A percentile compares a stretch with the other conserved stretches of the same genome.
These are phyloP conservation scores for Populus nigra DNA, from an alignment of 345 rosid species.

Conservation along the genomic window DNA sequence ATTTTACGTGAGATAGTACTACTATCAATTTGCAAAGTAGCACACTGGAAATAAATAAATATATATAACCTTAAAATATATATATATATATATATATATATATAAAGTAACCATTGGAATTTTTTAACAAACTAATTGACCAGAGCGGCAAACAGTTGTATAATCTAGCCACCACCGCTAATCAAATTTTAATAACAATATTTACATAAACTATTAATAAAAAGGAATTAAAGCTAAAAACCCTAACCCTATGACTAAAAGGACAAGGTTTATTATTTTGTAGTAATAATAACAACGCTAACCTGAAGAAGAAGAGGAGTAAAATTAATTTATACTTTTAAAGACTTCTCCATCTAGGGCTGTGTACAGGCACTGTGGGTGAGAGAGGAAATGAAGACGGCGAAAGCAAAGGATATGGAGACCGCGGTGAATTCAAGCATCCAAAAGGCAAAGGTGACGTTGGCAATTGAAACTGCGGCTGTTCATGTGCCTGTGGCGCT, in stretches of 20 bases:
- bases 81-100: no score
- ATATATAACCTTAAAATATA: no score
- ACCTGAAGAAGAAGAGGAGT: neutral
- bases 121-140: no score
- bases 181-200: neutral
- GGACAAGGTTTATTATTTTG: neutral
- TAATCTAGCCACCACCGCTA: slow-evolving; percentile 1
- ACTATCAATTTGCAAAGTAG: no score
- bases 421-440: slow-evolving; percentile 70
- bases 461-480: slow-evolving; percentile 44
- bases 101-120: no score
- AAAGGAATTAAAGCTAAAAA: neutral
- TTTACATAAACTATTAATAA: slow-evolving; percentile 2
- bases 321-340: slow-evolving; percentile 14
- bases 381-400: slow-evolving; percentile 67
- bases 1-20: no score
- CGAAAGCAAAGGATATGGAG: slow-evolving; percentile 61
- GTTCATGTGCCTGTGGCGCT: slow-evolving; percentile 8
- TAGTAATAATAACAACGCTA: neutral
- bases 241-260: neutral
- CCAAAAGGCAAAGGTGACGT: slow-evolving; percentile 58
- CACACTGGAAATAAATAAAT: no score
- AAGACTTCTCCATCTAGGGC: slow-evolving; percentile 62
- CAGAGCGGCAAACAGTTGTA: neutral
- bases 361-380: slow-evolving; percentile 66